phyloP scores from a whole-genome alignment of 495 filamentous ascomycete genomes.

The Thermothielavioides terrestris region DNA sequence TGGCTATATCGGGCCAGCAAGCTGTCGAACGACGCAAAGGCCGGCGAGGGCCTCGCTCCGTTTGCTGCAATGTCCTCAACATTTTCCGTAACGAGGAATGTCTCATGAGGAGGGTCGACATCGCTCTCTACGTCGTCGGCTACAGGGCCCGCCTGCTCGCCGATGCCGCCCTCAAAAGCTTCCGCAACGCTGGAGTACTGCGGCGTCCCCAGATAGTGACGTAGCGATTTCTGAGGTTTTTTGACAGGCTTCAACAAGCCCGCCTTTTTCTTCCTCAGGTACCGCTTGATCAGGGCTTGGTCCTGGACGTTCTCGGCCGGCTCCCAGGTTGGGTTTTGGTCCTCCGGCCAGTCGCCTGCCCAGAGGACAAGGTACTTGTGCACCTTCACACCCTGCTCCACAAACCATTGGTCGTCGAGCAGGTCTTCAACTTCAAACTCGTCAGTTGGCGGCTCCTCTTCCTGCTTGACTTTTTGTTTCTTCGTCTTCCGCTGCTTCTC shows the following conservation, averaged over 20 bases:
- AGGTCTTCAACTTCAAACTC: slow-evolving; percentile 33
- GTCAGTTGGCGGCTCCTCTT: slow-evolving; percentile 2
- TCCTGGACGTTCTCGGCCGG: slow-evolving; percentile 33
- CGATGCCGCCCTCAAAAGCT: slow-evolving; percentile 31
- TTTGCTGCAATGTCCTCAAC: neutral
- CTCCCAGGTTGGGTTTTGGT: slow-evolving; percentile 42
- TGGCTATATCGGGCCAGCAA: neutral
- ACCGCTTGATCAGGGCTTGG: slow-evolving; percentile 21
- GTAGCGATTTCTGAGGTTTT: slow-evolving; percentile 7
- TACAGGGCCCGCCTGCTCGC: slow-evolving; percentile 1
- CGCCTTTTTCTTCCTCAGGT: slow-evolving; percentile 22
- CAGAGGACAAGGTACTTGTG: slow-evolving; percentile 38
- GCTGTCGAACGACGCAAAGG: slow-evolving; percentile 4
- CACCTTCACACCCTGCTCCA: slow-evolving; percentile 15
- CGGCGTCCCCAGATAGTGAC: slow-evolving; percentile 10
- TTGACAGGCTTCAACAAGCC: slow-evolving; percentile 12
- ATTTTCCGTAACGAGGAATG: slow-evolving; percentile 15
- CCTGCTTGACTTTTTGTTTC: slow-evolving; percentile 4
- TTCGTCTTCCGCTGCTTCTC: slow-evolving; percentile 2
- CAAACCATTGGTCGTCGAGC: slow-evolving; percentile 25
- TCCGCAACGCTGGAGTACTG: slow-evolving; percentile 34
- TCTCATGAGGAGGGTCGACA: slow-evolving; percentile 6
- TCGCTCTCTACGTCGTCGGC: slow-evolving; percentile 1
- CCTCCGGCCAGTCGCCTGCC: slow-evolving; percentile 40
- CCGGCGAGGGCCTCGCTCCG: neutral